Base-by-base conservation (phyloP, 495 filamentous ascomycete species). In the Penicillium odoratum region DNA sequence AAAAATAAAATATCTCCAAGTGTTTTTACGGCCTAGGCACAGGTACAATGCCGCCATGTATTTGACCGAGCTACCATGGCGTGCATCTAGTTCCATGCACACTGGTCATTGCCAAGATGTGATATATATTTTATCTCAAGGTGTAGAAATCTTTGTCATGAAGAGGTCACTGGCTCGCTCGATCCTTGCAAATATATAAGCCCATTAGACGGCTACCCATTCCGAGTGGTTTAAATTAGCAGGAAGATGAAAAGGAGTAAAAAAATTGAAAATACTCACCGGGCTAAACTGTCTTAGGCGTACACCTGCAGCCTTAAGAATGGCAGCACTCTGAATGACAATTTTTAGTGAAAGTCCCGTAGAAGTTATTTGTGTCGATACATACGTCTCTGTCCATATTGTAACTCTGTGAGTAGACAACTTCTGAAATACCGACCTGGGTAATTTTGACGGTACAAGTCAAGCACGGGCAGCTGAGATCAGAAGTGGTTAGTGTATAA, bases 361-460 rank as follows among this genome's bases (percentile, higher is more conserved):
- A 31, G 1, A 16, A 7, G n/a, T 16, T 1, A 26, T 4, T 18
- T 7, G 16, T 7, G 40, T 51, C 42, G 2, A 31, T 31, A 30
- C 73, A 58, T 62, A 85, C 83, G 56, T 81, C 83, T 26, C 73
- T 77, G 70, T 98, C 94, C 90, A 98, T 96, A 58, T 90, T 91
- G 65, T 98, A 98, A 7, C 91, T 84, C 66, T 94, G 88, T 48
- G 84, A 90, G 69, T 95, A 98, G 29, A 98, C 94, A 28, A 98
- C 94, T 77, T 98, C 94, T 25, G 80, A 85, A 31, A 98, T 96
- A 0, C 94, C 94, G 26, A 97, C 91, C 73, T 98, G 94, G 7
- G 89, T 86, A 65, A 98, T 97, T 71, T 98, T 98, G 74, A 98
- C 93, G 60, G 89, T 93, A 70, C 94, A 98, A n/a, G 94, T 98